phyloP scores from a whole-genome alignment of 148 eudicot genomes.

The Rhododendron simsii region DNA sequence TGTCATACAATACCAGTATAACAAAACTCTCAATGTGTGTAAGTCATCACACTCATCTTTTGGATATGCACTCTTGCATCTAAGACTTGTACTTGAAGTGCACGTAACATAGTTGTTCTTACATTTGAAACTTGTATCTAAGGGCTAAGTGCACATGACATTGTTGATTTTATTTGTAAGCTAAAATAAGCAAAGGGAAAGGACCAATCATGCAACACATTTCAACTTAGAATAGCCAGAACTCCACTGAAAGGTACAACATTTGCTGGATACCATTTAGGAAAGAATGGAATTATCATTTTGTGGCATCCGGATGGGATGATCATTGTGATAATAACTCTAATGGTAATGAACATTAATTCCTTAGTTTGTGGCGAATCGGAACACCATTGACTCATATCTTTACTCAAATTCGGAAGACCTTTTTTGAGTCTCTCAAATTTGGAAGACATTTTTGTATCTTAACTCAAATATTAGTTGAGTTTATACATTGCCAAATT shows the following conservation, averaged over 20 bases:
- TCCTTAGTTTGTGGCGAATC: neutral
- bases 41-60: neutral
- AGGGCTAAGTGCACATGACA: neutral
- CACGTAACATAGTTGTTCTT: neutral
- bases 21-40: neutral
- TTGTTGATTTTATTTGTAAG: neutral
- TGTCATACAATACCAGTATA: neutral
- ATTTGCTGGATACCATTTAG: neutral
- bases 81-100: neutral
- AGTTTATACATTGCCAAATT: neutral
- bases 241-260: neutral
- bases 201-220: neutral
- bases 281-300: neutral
- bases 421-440: neutral
- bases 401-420: neutral
- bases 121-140: neutral
- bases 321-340: neutral
- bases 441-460: neutral
- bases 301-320: neutral
- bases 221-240: no score
- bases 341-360: neutral
- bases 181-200: neutral
- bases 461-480: neutral
- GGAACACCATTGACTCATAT: neutral
- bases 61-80: neutral